Conservation (phyloP, 805 yeast genomes). For the Starmerella riodocensis region DNA sequence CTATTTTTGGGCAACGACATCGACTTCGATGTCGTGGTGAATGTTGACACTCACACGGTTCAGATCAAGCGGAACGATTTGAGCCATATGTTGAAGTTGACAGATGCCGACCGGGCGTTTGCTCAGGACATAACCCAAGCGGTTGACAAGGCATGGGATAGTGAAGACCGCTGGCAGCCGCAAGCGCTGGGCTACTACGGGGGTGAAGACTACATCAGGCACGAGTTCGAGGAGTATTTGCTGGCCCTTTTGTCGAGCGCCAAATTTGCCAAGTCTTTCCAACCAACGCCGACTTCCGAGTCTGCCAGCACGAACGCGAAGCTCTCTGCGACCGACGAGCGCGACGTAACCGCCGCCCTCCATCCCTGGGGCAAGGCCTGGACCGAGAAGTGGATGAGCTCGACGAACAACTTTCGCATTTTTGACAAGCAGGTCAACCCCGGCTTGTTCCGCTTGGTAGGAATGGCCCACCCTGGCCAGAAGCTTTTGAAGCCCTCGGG, state of each 20-base stretch:
- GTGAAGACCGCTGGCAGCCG: slow-evolving; percentile 31
- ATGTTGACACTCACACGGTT: slow-evolving; percentile 38
- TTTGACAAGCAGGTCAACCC: slow-evolving; percentile 45
- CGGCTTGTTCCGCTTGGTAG: slow-evolving; percentile 4
- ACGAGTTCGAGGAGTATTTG: slow-evolving; percentile 81
- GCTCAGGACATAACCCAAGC: slow-evolving; percentile 43
- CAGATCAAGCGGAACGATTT: slow-evolving; percentile 34
- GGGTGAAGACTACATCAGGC: slow-evolving; percentile 77
- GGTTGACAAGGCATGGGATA: slow-evolving; percentile 36
- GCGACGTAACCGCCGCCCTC: slow-evolving; percentile 26
- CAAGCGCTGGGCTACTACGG: slow-evolving; percentile 44
- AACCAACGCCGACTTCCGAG: background rate
- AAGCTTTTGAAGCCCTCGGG: slow-evolving; percentile 13
- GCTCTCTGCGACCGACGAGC: background rate
- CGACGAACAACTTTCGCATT: slow-evolving; percentile 40
- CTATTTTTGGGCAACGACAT: slow-evolving; percentile 53
- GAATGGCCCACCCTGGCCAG: slow-evolving; percentile 14
- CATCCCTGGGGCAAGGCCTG: slow-evolving; percentile 35
- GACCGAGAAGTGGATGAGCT: slow-evolving; percentile 38
- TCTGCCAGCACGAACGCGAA: background rate
- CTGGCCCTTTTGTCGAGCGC: slow-evolving; percentile 60
- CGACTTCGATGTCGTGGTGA: slow-evolving; percentile 58
- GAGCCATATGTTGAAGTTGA: slow-evolving; percentile 35
- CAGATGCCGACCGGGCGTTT: slow-evolving; percentile 61
- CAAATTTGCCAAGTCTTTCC: slow-evolving; percentile 37